phyloP scores from a whole-genome alignment of 2,329 filamentous ascomycete species.

The Seiridium unicorne region DNA sequence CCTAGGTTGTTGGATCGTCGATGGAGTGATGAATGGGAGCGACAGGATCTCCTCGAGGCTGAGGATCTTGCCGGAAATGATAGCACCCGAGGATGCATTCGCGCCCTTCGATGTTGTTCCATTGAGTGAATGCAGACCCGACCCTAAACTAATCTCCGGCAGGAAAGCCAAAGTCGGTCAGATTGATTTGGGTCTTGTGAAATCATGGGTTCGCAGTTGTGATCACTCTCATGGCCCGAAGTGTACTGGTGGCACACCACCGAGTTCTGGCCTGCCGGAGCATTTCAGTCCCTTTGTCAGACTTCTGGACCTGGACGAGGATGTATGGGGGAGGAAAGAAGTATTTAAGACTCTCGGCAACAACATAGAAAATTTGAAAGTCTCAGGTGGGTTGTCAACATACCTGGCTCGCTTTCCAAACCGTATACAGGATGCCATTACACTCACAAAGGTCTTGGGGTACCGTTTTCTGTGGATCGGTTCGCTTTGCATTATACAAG shows the following conservation, averaged over 20 bases:
- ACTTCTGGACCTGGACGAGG: background rate
- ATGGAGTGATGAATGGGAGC: background rate
- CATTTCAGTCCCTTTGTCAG: background rate
- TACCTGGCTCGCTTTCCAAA: background rate
- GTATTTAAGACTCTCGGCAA: constrained; percentile 4
- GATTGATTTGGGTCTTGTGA: background rate
- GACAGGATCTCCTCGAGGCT: background rate
- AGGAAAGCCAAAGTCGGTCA: background rate
- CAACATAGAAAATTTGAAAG: background rate
- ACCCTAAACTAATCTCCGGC: background rate
- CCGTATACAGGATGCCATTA: background rate
- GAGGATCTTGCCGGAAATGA: background rate
- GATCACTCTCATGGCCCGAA: background rate
- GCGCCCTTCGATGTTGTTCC: background rate
- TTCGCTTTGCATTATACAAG: constrained; percentile 7
- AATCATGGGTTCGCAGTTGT: background rate
- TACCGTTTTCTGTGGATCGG: constrained; percentile 6
- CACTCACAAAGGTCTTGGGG: constrained; percentile 7
- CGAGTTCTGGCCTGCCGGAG: background rate
- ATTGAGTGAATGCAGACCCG: background rate
- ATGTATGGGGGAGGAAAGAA: constrained; percentile 8
- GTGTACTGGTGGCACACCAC: background rate
- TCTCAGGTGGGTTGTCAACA: background rate
- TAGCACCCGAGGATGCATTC: background rate
- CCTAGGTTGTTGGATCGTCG: background rate